These are phyloP conservation scores for Nicotiana knightiana DNA, from an alignment of 257 asterid genomes.

Conservation along the genomic window DNA sequence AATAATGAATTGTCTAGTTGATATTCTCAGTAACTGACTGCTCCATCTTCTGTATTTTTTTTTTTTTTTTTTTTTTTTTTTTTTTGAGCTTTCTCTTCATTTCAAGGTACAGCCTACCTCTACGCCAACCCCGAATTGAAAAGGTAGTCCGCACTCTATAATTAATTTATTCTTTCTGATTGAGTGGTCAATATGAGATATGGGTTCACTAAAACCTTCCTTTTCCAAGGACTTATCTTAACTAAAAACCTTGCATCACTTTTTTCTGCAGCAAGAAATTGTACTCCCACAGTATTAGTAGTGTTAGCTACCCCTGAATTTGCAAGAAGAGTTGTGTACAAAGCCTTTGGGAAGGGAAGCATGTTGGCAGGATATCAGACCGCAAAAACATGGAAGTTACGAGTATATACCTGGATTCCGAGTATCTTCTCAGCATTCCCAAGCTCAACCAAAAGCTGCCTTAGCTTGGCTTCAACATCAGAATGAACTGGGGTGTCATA, in stretches of 20 bases:
- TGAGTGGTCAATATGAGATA: neutral
- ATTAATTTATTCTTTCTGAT: neutral
- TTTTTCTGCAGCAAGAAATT: neutral
- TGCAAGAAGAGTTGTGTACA: neutral
- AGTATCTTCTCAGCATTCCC: constrained; percentile 86
- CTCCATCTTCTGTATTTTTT: neutral
- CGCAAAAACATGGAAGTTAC: neutral
- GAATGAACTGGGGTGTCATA: constrained; percentile 72
- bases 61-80: neutral
- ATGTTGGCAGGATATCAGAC: neutral
- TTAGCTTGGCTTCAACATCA: constrained; percentile 73
- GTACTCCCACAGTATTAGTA: neutral
- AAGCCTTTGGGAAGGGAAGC: constrained; percentile 4
- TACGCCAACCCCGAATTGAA: neutral
- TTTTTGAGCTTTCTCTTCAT: neutral
- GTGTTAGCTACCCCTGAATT: neutral
- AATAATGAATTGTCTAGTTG: neutral
- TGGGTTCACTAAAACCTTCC: too few species aligned
- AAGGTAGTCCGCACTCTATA: neutral
- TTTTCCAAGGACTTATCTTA: neutral
- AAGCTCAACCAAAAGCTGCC: constrained; percentile 75
- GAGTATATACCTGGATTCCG: constrained; percentile 74
- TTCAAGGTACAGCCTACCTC: neutral
- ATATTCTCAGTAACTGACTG: neutral
- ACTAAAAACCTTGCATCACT: neutral